A percentile compares a stretch with the other conserved stretches of the same genome.
These are phyloP conservation scores for Cladosporium cucumerinum DNA, from an alignment of 2,329 filamentous ascomycete species.

Conservation along the genomic window DNA sequence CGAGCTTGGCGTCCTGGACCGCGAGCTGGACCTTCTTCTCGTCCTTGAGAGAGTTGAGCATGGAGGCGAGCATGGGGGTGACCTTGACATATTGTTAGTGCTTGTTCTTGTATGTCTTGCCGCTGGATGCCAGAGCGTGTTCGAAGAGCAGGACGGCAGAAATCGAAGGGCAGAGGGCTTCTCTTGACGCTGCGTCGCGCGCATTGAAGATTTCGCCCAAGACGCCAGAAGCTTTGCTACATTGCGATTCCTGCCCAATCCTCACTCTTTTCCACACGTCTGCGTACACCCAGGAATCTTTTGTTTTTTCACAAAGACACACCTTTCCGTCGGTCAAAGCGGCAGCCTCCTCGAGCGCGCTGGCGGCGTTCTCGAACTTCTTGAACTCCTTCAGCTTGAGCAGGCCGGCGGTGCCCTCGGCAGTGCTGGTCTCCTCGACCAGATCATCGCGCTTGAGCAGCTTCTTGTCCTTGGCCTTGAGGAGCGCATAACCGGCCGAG, in stretches of 20 bases:
- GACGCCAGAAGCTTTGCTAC: background rate
- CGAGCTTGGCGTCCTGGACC: slow-evolving; percentile 88
- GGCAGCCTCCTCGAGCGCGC: slow-evolving; percentile 85
- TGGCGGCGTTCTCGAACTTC: slow-evolving; percentile 93
- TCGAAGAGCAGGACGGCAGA: background rate
- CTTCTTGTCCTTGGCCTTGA: slow-evolving; percentile 99
- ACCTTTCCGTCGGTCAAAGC: slow-evolving; percentile 84
- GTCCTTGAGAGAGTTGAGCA: slow-evolving; percentile 88
- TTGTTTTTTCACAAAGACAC: slow-evolving; percentile 14
- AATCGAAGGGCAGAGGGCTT: background rate
- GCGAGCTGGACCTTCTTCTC: slow-evolving; percentile 96
- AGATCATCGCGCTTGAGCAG: slow-evolving; percentile 84
- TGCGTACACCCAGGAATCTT: background rate
- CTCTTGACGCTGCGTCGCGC: background rate
- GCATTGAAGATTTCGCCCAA: background rate
- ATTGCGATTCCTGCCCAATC: background rate
- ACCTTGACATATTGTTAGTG: slow-evolving; percentile 46
- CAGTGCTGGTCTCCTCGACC: slow-evolving; percentile 68
- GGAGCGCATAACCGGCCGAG: slow-evolving; percentile 93
- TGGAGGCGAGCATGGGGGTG: slow-evolving; percentile 74
- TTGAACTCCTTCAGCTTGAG: slow-evolving; percentile 95
- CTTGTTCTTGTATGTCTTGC: slow-evolving; percentile 1
- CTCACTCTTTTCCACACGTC: background rate
- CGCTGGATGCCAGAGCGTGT: background rate
- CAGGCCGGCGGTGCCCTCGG: slow-evolving; percentile 83